phyloP scores from a whole-genome alignment of 192 early-diverging fungal species.

The Backusella morwellensis region DNA sequence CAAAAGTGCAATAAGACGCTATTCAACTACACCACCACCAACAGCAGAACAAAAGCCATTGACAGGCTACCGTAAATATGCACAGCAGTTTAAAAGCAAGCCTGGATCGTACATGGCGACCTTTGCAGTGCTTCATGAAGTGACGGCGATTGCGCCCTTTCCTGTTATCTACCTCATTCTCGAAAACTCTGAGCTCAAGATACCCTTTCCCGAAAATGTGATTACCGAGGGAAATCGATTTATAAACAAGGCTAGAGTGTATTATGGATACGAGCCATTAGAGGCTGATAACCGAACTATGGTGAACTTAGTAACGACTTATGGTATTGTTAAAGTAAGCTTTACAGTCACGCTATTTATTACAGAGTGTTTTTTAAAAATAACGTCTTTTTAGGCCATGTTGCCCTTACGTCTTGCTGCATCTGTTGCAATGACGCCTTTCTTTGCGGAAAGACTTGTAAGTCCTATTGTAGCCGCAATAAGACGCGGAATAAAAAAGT shows the following conservation, averaged over 20 bases:
- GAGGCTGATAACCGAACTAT: constrained; percentile 53
- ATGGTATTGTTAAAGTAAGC: constrained; percentile 79
- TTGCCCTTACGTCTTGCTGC: constrained; percentile 66
- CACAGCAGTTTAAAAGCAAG: constrained; percentile 57
- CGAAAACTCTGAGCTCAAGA: constrained; percentile 45
- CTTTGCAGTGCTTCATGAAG: constrained; percentile 84
- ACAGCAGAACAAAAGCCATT: constrained; percentile 23
- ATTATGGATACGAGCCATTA: constrained; percentile 50
- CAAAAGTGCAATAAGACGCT: not conserved
- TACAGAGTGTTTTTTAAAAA: not conserved
- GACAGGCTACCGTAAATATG: constrained; percentile 50
- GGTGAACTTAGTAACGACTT: constrained; percentile 74
- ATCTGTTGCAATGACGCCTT: constrained; percentile 56
- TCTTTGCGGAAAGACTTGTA: constrained; percentile 49
- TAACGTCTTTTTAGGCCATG: constrained; percentile 33
- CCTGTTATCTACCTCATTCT: constrained; percentile 71
- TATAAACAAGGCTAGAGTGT: constrained; percentile 51
- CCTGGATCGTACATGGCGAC: constrained; percentile 68
- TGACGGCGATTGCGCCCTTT: constrained; percentile 83
- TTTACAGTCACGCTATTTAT: not conserved
- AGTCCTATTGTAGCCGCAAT: constrained; percentile 33
- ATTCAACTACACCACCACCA: not conserved
- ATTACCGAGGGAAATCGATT: constrained; percentile 60
- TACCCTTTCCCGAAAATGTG: constrained; percentile 68
- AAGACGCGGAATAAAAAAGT: constrained; percentile 1